Evolutionary conservation across 495 filamentous ascomycete genomes (phyloP), one percentile per base, ranked within the genome.

Genomic region (Penicillium lividum): DNA sequence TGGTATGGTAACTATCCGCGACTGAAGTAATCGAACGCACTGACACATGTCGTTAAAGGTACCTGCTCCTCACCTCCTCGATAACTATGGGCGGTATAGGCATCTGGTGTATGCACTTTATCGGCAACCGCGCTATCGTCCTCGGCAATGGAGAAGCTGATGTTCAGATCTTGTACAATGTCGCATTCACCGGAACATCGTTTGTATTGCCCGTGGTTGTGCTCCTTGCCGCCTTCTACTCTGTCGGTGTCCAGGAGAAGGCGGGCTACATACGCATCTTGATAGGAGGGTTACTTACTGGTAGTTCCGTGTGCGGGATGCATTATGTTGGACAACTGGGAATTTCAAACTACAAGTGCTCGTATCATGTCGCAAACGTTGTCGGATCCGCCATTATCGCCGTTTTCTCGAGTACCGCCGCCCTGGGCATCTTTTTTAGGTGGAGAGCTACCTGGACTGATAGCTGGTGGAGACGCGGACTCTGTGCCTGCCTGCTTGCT

Each of bases 51-150:
- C n/a, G 38, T 15, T 9, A 54, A 7, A 93, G 89, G 81, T 82
- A 88, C 60, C 82, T 93, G 5, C 80, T 95, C 1, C 66, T 86
- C 3, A 85, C 82, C 30, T 86, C 89, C 16, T 84, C 91, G 3
- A 75, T 91, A 7, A 80, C 86, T 7, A 91, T 96, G 87, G 92
- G 91, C 1, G 89, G 88, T 0, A 82, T 94, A 33, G 84, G 88
- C n/a, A 92, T 93, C 56, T 90, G 86, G 86, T 86, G 82, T 59
- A 90, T 90, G 87, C 92, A 95, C 67, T 96, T 86, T 63, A 87
- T 96, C 59, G 91, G 90, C 29, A 94, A 95, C 61, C 81, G 88
- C 18, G 91, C 92, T 5, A 89, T 92, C 36, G 73, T 84, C 15
- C 80, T 97, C 22, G 85, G 78, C 30, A 52, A 85, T 51, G 88